Evolutionary conservation across 768 basidiomycete genomes (phyloP), one percentile per base, ranked within the genome.

Genomic region (Auricularia sp.): DNA sequence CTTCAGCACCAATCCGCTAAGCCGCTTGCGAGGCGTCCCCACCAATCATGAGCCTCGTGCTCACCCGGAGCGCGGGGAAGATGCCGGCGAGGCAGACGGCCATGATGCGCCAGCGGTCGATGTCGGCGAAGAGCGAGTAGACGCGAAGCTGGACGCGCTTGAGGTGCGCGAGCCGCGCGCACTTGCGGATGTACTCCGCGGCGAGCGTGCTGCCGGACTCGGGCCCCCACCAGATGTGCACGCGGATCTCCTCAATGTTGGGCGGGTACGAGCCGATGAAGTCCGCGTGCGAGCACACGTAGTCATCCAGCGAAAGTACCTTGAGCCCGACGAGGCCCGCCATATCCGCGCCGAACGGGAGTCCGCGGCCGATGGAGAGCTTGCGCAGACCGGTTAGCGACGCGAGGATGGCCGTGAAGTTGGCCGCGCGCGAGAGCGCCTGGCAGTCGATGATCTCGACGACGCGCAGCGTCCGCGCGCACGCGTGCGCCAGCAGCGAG

Each of bases 391-490:
- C 56, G 16, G 56, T 59, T 2, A 59, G 33, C 10, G 56, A 59
- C 8, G 56, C 56, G 56, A 59, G 56, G 29, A 59, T 33, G 56
- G 56, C 11, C 33, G 23, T 23, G 56, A 59, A 59, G 56, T 35
- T 59, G 11, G 56, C 56, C 6, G 29, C 12, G 29, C 56, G 23
- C 8, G 29, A 33, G 3, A 59, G 56, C 3, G 23, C 56, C 34
- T 59, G 56, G 56, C 56, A 59, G 56, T 59, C 56, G 56, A 59
- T 59, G 56, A 59, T 59, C 56, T 59, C 56, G 4, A 59, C 16
- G 16, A 59, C 56, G 7, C 56, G 56, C 23, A 59, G 29, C 2
- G 56, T 33, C 56, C 23, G 21, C 5, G 29, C 56, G 34, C 56
- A 59, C 6, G 56, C 34, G 4, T 34, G 56, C 12, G 56, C 56